Percentiles rank a stretch among this genome's conserved stretches.
Evolutionary conservation across 2,329 filamentous ascomycete genomes (phyloP).

Genomic region (Thelonectria blattea): DNA sequence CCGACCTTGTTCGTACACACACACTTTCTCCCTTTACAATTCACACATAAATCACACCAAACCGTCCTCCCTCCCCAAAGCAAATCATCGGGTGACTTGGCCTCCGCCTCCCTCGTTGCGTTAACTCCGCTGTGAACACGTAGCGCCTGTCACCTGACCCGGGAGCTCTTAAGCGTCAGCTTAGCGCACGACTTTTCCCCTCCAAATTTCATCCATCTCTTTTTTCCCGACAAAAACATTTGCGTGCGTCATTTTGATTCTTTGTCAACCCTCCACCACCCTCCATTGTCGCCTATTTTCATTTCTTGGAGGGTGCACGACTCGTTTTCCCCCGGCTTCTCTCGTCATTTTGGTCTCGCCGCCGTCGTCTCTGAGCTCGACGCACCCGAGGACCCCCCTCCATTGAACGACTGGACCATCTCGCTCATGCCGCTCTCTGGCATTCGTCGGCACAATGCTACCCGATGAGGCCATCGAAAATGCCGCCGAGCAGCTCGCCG

Average conservation of each 20-base stretch:
- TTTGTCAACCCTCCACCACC: background rate
- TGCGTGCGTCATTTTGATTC: background rate
- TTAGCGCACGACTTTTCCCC: background rate
- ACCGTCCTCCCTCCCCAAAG: too few relatives aligned
- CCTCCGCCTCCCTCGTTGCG: background rate
- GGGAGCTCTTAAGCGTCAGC: background rate
- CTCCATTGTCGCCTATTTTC: background rate
- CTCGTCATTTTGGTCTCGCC: background rate
- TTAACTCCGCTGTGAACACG: background rate
- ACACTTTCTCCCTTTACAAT: background rate
- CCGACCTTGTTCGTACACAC: background rate
- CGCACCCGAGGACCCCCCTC: background rate
- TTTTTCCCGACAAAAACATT: background rate
- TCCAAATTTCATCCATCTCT: background rate
- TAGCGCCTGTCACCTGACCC: background rate
- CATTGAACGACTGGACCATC: background rate
- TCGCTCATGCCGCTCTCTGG: background rate
- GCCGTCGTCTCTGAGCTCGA: background rate
- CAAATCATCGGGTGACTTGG: background rate
- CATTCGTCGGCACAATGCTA: background rate
- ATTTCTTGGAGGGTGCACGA: background rate
- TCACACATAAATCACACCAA: background rate
- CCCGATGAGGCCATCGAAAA: conserved; percentile 1
- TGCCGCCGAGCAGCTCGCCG: conserved; percentile 39
- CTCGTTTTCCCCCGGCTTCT: background rate